A percentile compares a stretch with the other conserved stretches of the same genome.
These are phyloP conservation scores for Botrytis elliptica DNA, from an alignment of 2,329 filamentous ascomycete species.

Conservation along the genomic window DNA sequence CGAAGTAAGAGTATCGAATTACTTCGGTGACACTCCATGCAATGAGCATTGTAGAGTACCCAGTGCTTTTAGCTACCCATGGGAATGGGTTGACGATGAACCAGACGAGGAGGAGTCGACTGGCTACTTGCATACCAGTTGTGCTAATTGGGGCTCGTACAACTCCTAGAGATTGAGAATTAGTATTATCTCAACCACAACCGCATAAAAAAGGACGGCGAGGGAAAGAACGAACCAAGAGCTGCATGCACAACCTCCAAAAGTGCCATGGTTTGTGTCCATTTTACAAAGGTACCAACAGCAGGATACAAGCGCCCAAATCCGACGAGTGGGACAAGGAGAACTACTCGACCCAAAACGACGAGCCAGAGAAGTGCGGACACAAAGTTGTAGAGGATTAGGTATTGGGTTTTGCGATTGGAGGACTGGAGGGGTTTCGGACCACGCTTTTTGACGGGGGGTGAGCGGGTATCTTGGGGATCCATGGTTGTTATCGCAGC, in stretches of 20 bases:
- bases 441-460: slow-evolving; percentile 25
- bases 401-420: slow-evolving; percentile 62
- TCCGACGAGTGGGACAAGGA: slow-evolving; percentile 53
- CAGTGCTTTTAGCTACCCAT: slow-evolving; percentile 56
- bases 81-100: slow-evolving; percentile 75
- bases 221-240: slow-evolving; percentile 56
- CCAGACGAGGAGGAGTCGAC: slow-evolving; percentile 87
- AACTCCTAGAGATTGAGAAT: slow-evolving; percentile 54
- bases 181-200: slow-evolving; percentile 18
- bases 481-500: slow-evolving; percentile 24
- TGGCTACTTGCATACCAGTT: slow-evolving; percentile 85
- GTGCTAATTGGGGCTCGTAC: slow-evolving; percentile 84
- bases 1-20: slow-evolving; percentile 90
- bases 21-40: slow-evolving; percentile 93
- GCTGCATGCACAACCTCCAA: slow-evolving; percentile 83
- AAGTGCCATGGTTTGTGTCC: slow-evolving; percentile 79
- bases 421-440: slow-evolving; percentile 40
- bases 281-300: slow-evolving; percentile 67
- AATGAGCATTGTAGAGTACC: slow-evolving; percentile 74
- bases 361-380: slow-evolving; percentile 76
- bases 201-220: background rate
- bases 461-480: slow-evolving; percentile 20
- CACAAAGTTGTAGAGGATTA: slow-evolving; percentile 80
- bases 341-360: slow-evolving; percentile 67
- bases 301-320: slow-evolving; percentile 59